Evolutionary conservation across 176 grass and related monocot genomes (phyloP), one percentile per base, ranked within the genome.

Genomic region (Otatea glauca): DNA sequence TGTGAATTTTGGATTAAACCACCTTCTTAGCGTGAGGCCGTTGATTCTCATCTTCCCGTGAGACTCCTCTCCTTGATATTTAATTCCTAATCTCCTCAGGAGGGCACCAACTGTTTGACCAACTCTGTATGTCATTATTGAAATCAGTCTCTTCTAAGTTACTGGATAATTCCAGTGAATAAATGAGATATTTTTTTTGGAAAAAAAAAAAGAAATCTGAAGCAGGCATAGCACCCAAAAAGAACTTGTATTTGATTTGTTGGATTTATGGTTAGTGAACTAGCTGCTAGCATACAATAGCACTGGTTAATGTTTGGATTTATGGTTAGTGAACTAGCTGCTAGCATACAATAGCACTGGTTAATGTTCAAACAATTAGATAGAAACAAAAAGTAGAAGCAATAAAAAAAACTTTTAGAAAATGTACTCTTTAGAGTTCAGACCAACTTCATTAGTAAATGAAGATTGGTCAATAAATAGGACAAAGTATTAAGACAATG

Each of bases 51-150:
- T 83, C 80, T 89, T 94, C 55, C 96, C 96, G 41, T 92, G 87
- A 10, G 96, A 98, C 76, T 93, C 92, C 32, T 95, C 90, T 18
- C 95, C 95, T 79, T 94, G 91, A 67, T 98, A 95, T 69, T 77
- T 84, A 86, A 98, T 88, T 71, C 92, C 96, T 79, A 98, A 73
- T 90, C 96, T 94, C 80, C 96, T 87, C 75, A 98, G 48, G n/a
- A 98, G 88, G 39, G 96, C 84, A 60, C 89, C 86, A 74, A 98
- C 80, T 76, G 92, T 87, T 91, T 93, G 96, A 14, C 96, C 96
- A 67, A 94, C 76, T 82, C 96, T 98, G 91, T 9, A 79, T 56
- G 9, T 75, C 12, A 74, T 61, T 77, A 84, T 65, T 51, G 32
- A 84, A 32, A 72, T 84, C 67, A 88, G 70, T 74, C 42, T 62